These are phyloP conservation scores for Podaxis pistillaris DNA, from an alignment of 768 basidiomycete species.

Conservation along the genomic window DNA sequence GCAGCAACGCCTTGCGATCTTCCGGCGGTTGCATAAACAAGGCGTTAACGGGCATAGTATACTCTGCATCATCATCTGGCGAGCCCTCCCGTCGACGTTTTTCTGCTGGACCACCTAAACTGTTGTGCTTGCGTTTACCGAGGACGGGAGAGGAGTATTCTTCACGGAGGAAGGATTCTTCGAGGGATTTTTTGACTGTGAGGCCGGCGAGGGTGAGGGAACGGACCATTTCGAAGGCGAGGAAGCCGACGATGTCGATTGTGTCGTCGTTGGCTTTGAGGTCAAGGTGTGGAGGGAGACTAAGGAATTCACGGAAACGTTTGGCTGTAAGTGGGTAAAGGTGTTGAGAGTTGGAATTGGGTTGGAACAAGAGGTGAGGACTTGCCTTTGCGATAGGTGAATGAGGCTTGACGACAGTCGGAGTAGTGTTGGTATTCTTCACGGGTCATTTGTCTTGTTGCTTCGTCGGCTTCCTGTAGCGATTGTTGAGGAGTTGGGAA, in stretches of 20 bases:
- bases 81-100: slow-evolving; percentile 56
- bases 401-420: slow-evolving; percentile 94
- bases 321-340: slow-evolving; percentile 53
- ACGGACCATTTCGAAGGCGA: slow-evolving; percentile 96
- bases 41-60: slow-evolving; percentile 64
- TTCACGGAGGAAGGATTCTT: slow-evolving; percentile 67
- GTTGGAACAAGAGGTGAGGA: neutral
- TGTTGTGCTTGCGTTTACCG: slow-evolving; percentile 65
- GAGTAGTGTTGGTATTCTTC: slow-evolving; percentile 98
- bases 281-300: slow-evolving; percentile 83
- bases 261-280: slow-evolving; percentile 92
- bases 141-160: slow-evolving; percentile 63
- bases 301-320: slow-evolving; percentile 93
- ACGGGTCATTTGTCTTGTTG: slow-evolving; percentile 92
- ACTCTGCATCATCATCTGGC: slow-evolving; percentile 60
- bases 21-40: slow-evolving; percentile 83
- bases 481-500: neutral
- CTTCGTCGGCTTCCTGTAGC: slow-evolving; percentile 85
- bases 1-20: slow-evolving; percentile 71
- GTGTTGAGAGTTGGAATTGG: neutral
- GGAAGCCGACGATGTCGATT: slow-evolving; percentile 94
- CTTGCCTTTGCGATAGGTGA: slow-evolving; percentile 92
- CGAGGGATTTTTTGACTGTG: slow-evolving; percentile 76
- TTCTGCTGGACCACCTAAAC: slow-evolving; percentile 47
- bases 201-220: slow-evolving; percentile 88